Percentiles rank a stretch among this genome's conserved stretches.
phyloP scores from a whole-genome alignment of 495 filamentous ascomycete genomes.

The Tuber borchii region DNA sequence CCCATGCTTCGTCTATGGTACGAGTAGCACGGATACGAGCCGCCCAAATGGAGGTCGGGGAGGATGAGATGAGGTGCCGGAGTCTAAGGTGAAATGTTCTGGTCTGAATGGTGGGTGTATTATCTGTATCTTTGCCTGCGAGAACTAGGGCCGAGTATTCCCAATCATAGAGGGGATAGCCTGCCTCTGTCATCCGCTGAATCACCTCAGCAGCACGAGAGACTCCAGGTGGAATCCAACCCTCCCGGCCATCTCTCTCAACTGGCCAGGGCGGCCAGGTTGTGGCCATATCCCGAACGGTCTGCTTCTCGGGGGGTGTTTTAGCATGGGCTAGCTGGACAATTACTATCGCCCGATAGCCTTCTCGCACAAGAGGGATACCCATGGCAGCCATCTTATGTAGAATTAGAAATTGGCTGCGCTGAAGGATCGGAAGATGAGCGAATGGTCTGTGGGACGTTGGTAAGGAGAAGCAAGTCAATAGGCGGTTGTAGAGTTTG shows the following conservation, averaged over 20 bases:
- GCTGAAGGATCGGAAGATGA: conserved; percentile 50
- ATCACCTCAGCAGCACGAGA: conserved; percentile 56
- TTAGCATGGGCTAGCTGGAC: conserved; percentile 62
- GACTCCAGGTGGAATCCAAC: conserved; percentile 34
- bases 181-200: conserved; percentile 57
- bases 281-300: conserved; percentile 51
- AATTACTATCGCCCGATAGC: conserved; percentile 56
- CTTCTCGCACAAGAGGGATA: conserved; percentile 54
- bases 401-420: conserved; percentile 59
- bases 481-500: conserved; percentile 48
- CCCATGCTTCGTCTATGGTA: conserved; percentile 67
- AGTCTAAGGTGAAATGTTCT: conserved; percentile 40
- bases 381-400: conserved; percentile 54
- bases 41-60: conserved; percentile 49
- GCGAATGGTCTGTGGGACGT: conserved; percentile 49
- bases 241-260: conserved; percentile 49
- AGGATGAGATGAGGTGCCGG: neutral
- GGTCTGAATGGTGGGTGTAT: conserved; percentile 64
- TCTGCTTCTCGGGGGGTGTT: conserved; percentile 53
- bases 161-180: conserved; percentile 53
- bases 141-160: conserved; percentile 54
- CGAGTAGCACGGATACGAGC: conserved; percentile 60
- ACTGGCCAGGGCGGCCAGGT: conserved; percentile 71
- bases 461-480: conserved; percentile 54
- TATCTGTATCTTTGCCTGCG: conserved; percentile 63